Evolutionary conservation across 805 yeast genomes (phyloP), one percentile per base, ranked within the genome.

Genomic region (Ogataea trehaloabstinens): DNA sequence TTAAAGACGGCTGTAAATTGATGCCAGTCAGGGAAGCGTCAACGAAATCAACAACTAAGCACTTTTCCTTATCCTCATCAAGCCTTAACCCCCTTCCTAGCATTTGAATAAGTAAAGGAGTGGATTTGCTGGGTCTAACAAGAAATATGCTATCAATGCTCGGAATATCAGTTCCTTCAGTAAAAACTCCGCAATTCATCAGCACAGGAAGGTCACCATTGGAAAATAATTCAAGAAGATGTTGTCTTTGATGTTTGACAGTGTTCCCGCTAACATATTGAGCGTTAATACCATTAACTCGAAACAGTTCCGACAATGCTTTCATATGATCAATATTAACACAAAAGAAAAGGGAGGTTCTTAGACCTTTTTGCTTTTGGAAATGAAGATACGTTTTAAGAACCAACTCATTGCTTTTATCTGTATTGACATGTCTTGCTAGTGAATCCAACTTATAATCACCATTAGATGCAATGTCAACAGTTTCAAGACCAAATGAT

Each of bases 131-230:
- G 2, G 96, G 96, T 24, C 96, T 65, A 3, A 86, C 85, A 22
- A 90, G 60, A 20, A 90, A 67, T 10, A 90, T 66, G 21, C 88
- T 80, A 54, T 90, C 97, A 40, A 89, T 83, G 44, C 80, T 80
- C 3, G 97, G 97, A 15, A 91, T 80, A 63, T 90, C 97, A 0
- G 97, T 88, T 0, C 98, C 98, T 58, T 90, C 98, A 0, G 96
- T 90, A 51, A 91, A 82, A 5, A 90, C 86, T 13, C 85, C 87
- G 57, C 95, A 93, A 55, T 91, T 91, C 64, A 93, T 73, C 21
- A 90, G 61, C 0, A 91, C 95, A 4, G 82, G 77, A 15, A 86
- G 68, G 12, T 70, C 55, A 0, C 93, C 89, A 0, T 62, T 49
- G 44, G 70, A 73, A 55, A 90, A 91, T 24, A 74, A 80, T 5